Evolutionary conservation across 1,284 basidiomycete genomes (phyloP).

Genomic region (Trichosporon sp.): DNA sequence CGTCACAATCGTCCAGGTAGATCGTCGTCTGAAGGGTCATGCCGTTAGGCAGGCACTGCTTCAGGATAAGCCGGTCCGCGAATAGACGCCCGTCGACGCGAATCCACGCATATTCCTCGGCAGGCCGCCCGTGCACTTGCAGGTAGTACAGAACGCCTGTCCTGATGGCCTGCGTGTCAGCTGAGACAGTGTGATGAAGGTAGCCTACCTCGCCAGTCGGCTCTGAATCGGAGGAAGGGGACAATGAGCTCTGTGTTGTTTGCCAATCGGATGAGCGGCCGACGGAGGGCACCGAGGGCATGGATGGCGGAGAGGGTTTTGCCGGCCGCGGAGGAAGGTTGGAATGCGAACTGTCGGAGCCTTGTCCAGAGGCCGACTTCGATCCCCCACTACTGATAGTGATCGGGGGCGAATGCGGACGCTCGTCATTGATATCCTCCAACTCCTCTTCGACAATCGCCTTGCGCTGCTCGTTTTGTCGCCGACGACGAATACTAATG

Average conservation of each 20-base stretch:
- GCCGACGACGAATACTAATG: slow-evolving; percentile 67
- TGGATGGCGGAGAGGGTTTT: not conserved
- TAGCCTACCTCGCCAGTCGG: slow-evolving; percentile 60
- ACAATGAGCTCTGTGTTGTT: not conserved
- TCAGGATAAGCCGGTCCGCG: slow-evolving; percentile 73
- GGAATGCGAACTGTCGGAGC: not conserved
- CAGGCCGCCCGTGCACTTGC: slow-evolving; percentile 68
- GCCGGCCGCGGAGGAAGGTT: not conserved
- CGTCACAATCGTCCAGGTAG: slow-evolving; percentile 73
- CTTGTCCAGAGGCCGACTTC: not conserved
- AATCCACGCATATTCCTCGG: slow-evolving; percentile 78
- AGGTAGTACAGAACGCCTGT: slow-evolving; percentile 84
- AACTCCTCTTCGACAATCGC: slow-evolving; percentile 17
- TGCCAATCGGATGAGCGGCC: not conserved
- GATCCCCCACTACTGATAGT: slow-evolving; percentile 3
- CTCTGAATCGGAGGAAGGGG: slow-evolving; percentile 18
- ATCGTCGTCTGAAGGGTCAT: slow-evolving; percentile 77
- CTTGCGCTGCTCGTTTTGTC: slow-evolving; percentile 57
- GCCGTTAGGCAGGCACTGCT: slow-evolving; percentile 77
- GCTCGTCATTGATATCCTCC: slow-evolving; percentile 20
- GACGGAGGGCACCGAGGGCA: not conserved
- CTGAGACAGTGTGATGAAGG: not conserved
- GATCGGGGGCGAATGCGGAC: not conserved
- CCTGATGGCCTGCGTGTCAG: slow-evolving; percentile 66
- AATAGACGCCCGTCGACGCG: slow-evolving; percentile 80